Evolutionary conservation across 768 basidiomycete species (phyloP), one percentile per base, ranked within the genome.

Genomic region (Gelatoporia subvermispora): DNA sequence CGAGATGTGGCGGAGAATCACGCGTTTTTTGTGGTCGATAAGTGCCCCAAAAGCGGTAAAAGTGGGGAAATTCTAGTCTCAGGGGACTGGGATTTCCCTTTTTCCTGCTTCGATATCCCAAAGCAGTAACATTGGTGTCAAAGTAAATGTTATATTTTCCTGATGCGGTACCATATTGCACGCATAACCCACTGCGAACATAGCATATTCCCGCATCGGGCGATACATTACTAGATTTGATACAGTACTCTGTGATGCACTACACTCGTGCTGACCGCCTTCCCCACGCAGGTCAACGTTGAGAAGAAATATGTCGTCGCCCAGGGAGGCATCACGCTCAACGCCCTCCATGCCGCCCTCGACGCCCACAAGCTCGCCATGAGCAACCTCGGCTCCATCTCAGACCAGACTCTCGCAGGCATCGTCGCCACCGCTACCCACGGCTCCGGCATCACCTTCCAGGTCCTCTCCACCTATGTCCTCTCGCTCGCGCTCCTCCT

Each of bases 361-460:
- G 79, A 74, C 41, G 64, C 69, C 11, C 70, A 84, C 58, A 75
- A 75, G 28, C 79, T 97, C 25, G 94, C 93, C 35, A 85, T 99
- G 80, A 82, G 78, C 60, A 95, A 89, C 67, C 76, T 97, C 52
- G 96, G 96, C 31, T 94, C 93, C 23, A 97, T 99, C 60, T 95
- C 93, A 31, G 93, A 96, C 65, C 95, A 97, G 66, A 91, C 93
- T 3, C 76, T 99, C 54, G 94, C 81, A 22, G 96, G 96, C 38
- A 81, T 93, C 58, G 75, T 98, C 60, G 84, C 92, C 13, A 99
- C 96, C 52, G 92, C 92, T 8, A 94, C 94, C 0, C 96, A 99
- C 72, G 96, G 94, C 45, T 84, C 90, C 11, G 95, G 96, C 36
- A 73, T 87, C 50, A 61, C 68, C 38, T 94, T 78, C 68, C 81